Conservation (phyloP, 1,284 basidiomycete genomes). For the Schizophyllum amplum region DNA sequence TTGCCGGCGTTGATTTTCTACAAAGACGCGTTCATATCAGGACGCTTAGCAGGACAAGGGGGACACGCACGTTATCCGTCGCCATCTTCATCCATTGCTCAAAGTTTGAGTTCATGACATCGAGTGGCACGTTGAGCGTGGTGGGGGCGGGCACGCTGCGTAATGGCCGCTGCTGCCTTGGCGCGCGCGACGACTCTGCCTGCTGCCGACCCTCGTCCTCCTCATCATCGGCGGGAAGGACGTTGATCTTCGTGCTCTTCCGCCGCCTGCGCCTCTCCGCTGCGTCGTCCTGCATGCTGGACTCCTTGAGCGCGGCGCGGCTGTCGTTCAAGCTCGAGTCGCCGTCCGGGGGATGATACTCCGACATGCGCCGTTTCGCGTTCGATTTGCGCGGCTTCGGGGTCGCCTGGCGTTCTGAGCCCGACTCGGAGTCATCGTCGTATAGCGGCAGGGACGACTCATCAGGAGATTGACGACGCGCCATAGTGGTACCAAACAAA, state of each 20-base stretch:
- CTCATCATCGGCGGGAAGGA: constrained; percentile 8
- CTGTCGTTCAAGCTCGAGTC: constrained; percentile 23
- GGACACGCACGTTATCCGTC: constrained; percentile 82
- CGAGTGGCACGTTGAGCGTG: constrained; percentile 56
- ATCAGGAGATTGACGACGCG: constrained; percentile 9
- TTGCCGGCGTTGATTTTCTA: constrained; percentile 99
- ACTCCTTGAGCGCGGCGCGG: constrained; percentile 43
- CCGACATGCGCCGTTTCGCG: constrained; percentile 61
- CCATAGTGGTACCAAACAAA: constrained; percentile 17
- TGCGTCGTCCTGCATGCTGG: constrained; percentile 72
- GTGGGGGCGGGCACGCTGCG: constrained; percentile 52
- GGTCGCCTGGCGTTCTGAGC: constrained; percentile 36
- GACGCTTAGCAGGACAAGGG: background rate
- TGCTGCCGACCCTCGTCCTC: constrained; percentile 13
- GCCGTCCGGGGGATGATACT: constrained; percentile 44
- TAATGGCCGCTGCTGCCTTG: constrained; percentile 55
- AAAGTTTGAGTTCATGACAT: constrained; percentile 84
- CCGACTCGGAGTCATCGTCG: constrained; percentile 31
- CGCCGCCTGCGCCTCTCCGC: constrained; percentile 70
- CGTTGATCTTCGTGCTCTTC: constrained; percentile 59
- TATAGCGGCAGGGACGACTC: constrained; percentile 24
- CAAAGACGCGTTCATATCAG: constrained; percentile 3
- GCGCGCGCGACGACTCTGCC: constrained; percentile 32
- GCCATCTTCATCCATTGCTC: constrained; percentile 99
- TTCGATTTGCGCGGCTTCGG: constrained; percentile 33